Percentiles rank a stretch among this genome's conserved stretches.
These are phyloP conservation scores for Penicillium sp. DNA, from an alignment of 2,329 filamentous ascomycete genomes.

Conservation along the genomic window DNA sequence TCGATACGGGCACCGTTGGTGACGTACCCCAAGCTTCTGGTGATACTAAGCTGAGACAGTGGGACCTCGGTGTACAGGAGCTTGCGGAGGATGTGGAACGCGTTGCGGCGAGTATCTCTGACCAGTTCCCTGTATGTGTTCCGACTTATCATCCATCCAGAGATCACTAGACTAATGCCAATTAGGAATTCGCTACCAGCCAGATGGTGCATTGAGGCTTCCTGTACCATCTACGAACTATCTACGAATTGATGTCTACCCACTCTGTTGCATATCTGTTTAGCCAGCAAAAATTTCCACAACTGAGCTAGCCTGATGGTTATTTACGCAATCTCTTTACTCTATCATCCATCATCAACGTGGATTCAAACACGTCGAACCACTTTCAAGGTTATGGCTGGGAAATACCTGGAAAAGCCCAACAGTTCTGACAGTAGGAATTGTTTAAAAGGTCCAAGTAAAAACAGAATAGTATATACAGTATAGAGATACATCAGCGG, in stretches of 20 bases:
- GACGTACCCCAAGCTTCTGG: conserved; percentile 53
- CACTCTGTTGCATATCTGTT: conserved; percentile 3
- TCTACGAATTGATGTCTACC: conserved; percentile 21
- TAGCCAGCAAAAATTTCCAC: neutral
- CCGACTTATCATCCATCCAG: neutral
- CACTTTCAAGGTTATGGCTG: too few species aligned
- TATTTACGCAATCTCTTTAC: neutral
- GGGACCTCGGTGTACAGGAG: conserved; percentile 86
- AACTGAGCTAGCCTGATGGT: neutral
- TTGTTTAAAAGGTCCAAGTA: too few species aligned
- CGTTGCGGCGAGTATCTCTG: conserved; percentile 77
- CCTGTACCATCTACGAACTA: conserved; percentile 16
- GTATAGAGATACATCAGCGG: neutral
- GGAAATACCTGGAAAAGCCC: too few species aligned
- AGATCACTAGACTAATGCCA: conserved; percentile 7
- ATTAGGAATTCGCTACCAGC: conserved; percentile 35
- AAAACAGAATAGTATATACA: too few species aligned
- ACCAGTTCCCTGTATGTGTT: conserved; percentile 71
- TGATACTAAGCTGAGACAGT: conserved; percentile 73
- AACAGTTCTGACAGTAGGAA: too few species aligned
- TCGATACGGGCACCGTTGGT: conserved; percentile 70
- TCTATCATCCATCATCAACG: neutral
- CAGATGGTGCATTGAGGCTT: conserved; percentile 37
- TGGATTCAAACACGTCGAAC: too few species aligned
- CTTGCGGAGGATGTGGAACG: conserved; percentile 88